A percentile compares a stretch with the other conserved stretches of the same genome.
These are phyloP conservation scores for Acer saccharum DNA, from an alignment of 345 rosid species.

Conservation along the genomic window DNA sequence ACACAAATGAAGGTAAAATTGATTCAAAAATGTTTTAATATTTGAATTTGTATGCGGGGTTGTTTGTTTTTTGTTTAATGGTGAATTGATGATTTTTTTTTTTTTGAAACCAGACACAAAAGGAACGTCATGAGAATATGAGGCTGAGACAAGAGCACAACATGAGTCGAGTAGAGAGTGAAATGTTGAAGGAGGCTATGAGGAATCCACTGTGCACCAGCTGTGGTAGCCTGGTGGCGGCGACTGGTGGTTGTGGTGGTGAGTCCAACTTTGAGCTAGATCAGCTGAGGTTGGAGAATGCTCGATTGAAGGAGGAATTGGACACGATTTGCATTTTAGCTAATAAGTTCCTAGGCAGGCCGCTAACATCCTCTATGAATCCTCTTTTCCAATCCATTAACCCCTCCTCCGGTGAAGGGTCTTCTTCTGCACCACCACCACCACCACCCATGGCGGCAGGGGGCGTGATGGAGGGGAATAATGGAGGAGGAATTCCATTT, in stretches of 20 bases:
- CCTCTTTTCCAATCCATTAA: not conserved
- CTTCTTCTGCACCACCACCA: too few species aligned
- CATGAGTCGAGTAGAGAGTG: slow-evolving; percentile 64
- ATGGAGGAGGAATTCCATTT: slow-evolving; percentile 16
- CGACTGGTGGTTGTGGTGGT: slow-evolving; percentile 29
- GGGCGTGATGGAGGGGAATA: not conserved
- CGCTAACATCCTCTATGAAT: slow-evolving; percentile 28
- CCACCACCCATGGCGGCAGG: not conserved
- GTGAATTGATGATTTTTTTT: not conserved
- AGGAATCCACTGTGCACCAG: slow-evolving; percentile 53
- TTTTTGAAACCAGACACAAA: slow-evolving; percentile 51
- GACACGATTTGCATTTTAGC: slow-evolving; percentile 44
- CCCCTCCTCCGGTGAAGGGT: too few species aligned
- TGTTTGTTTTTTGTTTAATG: not conserved
- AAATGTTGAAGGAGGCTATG: slow-evolving; percentile 49
- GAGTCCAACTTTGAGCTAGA: slow-evolving; percentile 46
- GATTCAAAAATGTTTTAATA: not conserved
- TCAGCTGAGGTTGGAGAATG: slow-evolving; percentile 65
- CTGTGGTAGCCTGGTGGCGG: slow-evolving; percentile 58
- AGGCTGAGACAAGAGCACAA: slow-evolving; percentile 67
- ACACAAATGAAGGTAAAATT: slow-evolving; percentile 69
- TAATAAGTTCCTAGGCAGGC: slow-evolving; percentile 61
- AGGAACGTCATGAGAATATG: slow-evolving; percentile 70
- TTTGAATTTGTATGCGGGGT: not conserved
- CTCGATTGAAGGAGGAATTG: slow-evolving; percentile 63